phyloP scores from a whole-genome alignment of 73 alveolate genomes.

The Paramecium biaurelia region DNA sequence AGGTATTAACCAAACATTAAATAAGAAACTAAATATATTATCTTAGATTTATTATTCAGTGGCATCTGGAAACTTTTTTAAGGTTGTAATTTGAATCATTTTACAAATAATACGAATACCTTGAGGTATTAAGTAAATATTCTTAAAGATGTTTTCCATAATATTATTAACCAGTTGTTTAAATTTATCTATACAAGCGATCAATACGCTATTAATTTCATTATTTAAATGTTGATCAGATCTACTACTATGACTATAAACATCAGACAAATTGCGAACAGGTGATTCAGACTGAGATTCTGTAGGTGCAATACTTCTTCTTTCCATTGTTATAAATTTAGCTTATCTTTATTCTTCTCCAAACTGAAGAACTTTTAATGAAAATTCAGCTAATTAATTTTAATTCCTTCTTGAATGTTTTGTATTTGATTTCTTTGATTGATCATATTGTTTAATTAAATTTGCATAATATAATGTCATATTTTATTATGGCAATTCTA shows the following conservation, averaged over 20 bases:
- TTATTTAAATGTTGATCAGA: neutral
- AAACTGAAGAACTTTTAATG: neutral
- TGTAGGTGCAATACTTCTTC: neutral
- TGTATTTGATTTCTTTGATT: neutral
- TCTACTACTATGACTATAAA: neutral
- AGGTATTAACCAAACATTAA: slow-evolving; percentile 42
- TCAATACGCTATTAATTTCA: slow-evolving; percentile 24
- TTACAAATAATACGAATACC: neutral
- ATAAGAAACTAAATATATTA: slow-evolving; percentile 13
- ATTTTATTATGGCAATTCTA: slow-evolving; percentile 10
- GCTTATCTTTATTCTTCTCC: slow-evolving; percentile 11
- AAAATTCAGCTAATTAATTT: neutral
- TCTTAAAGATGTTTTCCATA: slow-evolving; percentile 18
- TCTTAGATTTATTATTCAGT: slow-evolving; percentile 32
- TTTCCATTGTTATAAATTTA: neutral
- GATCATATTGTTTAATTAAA: slow-evolving; percentile 23
- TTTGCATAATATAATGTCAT: slow-evolving; percentile 9
- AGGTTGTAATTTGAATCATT: neutral
- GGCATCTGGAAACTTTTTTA: neutral
- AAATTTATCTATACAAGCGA: slow-evolving; percentile 19
- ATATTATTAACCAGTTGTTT: neutral
- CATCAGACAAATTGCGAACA: neutral
- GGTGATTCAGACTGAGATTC: neutral
- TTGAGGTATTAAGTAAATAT: neutral
- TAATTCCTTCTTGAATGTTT: neutral